Evolutionary conservation across 768 basidiomycete genomes (phyloP).

Genomic region (Suillus plorans): DNA sequence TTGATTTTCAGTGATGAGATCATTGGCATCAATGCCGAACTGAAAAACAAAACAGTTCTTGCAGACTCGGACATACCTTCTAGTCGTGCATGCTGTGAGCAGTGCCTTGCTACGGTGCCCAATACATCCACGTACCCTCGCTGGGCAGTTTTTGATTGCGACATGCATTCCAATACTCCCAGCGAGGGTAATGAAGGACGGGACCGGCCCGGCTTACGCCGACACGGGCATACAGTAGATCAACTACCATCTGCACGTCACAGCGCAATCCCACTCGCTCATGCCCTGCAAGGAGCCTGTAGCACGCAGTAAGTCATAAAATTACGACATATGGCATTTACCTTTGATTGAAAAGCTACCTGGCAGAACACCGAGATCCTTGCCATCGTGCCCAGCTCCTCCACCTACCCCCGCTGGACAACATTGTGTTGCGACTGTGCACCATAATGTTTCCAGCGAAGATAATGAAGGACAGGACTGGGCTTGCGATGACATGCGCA

Average conservation of each 20-base stretch:
- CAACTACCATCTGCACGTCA: neutral
- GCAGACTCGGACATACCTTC: too few relatives aligned
- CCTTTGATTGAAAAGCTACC: neutral
- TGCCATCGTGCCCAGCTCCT: neutral
- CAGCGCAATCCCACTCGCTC: neutral
- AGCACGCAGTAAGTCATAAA: neutral
- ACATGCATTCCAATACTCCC: neutral
- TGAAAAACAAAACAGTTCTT: neutral
- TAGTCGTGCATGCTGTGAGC: neutral
- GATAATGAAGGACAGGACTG: neutral
- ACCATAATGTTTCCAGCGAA: neutral
- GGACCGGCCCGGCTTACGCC: neutral
- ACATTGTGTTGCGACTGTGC: too few relatives aligned
- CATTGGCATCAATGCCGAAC: neutral
- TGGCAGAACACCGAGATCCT: neutral
- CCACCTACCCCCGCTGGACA: neutral
- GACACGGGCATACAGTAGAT: neutral
- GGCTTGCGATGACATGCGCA: neutral
- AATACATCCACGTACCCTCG: neutral
- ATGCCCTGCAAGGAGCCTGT: neutral
- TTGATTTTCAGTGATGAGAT: too few relatives aligned
- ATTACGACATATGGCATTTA: neutral
- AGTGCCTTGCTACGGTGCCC: neutral
- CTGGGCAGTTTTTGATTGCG: neutral
- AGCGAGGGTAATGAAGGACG: neutral